Percentiles rank a stretch among this genome's conserved stretches.
phyloP scores from a whole-genome alignment of 1,284 basidiomycete genomes.

The Flammula alnicola region DNA sequence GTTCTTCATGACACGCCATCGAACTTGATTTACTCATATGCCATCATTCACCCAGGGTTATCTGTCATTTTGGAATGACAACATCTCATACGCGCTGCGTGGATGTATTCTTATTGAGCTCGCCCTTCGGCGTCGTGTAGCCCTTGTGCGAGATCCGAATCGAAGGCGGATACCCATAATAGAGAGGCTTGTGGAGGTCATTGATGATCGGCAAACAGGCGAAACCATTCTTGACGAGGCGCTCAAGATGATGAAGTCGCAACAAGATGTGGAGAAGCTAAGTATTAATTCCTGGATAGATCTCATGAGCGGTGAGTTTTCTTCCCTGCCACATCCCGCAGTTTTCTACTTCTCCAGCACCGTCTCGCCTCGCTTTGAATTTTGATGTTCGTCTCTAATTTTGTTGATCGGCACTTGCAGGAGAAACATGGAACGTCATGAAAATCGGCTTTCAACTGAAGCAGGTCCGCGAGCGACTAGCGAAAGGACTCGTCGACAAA shows the following conservation, averaged over 20 bases:
- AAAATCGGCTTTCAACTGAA: conserved; percentile 98
- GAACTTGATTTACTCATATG: neutral
- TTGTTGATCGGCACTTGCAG: conserved; percentile 42
- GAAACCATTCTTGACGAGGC: conserved; percentile 96
- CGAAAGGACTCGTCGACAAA: conserved; percentile 97
- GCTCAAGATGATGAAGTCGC: conserved; percentile 90
- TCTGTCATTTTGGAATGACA: conserved; percentile 97
- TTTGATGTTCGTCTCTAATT: neutral
- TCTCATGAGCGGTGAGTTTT: conserved; percentile 80
- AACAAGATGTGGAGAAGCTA: conserved; percentile 73
- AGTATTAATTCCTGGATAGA: conserved; percentile 95
- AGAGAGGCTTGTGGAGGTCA: conserved; percentile 88
- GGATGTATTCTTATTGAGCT: conserved; percentile 96
- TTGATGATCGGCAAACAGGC: conserved; percentile 89
- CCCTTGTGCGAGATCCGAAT: conserved; percentile 84
- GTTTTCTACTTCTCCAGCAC: no score
- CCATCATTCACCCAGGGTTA: conserved; percentile 72
- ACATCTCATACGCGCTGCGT: conserved; percentile 94
- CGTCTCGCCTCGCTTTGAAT: no score
- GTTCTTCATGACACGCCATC: neutral
- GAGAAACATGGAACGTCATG: conserved; percentile 99
- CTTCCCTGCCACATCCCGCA: no score
- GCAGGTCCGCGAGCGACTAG: conserved; percentile 93
- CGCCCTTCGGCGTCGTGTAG: conserved; percentile 88
- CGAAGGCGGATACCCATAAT: conserved; percentile 77